A percentile compares a stretch with the other conserved stretches of the same genome.
These are phyloP conservation scores for Komagataella ulmi DNA, from an alignment of 805 yeast genomes.

Conservation along the genomic window DNA sequence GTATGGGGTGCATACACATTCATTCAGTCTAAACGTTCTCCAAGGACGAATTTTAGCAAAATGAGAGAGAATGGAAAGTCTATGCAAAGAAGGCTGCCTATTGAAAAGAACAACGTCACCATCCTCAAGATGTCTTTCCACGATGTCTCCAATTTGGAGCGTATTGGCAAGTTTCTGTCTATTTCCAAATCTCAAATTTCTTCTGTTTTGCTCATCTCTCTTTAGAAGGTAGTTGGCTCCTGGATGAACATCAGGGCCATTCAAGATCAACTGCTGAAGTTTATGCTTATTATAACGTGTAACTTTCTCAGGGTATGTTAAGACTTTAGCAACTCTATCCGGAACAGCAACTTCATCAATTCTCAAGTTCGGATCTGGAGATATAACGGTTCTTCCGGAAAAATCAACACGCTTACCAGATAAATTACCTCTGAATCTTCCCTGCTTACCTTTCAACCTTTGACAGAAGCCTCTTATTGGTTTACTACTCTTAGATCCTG, in stretches of 20 bases:
- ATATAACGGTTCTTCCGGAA: slow-evolving; percentile 95
- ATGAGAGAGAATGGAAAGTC: slow-evolving; percentile 88
- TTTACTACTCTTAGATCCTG: slow-evolving; percentile 39
- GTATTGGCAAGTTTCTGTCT: slow-evolving; percentile 62
- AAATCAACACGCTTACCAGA: slow-evolving; percentile 98
- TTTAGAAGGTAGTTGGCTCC: slow-evolving; percentile 91
- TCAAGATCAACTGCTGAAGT: slow-evolving; percentile 56
- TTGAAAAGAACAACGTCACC: slow-evolving; percentile 94
- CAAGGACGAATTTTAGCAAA: slow-evolving; percentile 94
- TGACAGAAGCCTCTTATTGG: slow-evolving; percentile 95
- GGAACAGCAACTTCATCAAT: slow-evolving; percentile 99
- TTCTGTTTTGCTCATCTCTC: slow-evolving; percentile 71
- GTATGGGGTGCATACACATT: slow-evolving; percentile 98
- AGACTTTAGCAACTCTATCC: slow-evolving; percentile 86
- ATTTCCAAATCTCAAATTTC: slow-evolving; percentile 86
- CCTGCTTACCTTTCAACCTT: slow-evolving; percentile 95
- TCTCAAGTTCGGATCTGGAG: slow-evolving; percentile 92
- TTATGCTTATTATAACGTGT: slow-evolving; percentile 77
- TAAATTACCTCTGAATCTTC: slow-evolving; percentile 94
- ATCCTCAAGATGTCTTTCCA: slow-evolving; percentile 94
- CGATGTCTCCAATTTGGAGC: slow-evolving; percentile 78
- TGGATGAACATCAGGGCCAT: slow-evolving; percentile 85
- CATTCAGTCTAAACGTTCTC: slow-evolving; percentile 94
- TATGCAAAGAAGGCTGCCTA: slow-evolving; percentile 95
- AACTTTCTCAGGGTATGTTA: slow-evolving; percentile 92